Base-by-base conservation (phyloP, 495 filamentous ascomycete species). In the Sabuloglossum arenarium region DNA sequence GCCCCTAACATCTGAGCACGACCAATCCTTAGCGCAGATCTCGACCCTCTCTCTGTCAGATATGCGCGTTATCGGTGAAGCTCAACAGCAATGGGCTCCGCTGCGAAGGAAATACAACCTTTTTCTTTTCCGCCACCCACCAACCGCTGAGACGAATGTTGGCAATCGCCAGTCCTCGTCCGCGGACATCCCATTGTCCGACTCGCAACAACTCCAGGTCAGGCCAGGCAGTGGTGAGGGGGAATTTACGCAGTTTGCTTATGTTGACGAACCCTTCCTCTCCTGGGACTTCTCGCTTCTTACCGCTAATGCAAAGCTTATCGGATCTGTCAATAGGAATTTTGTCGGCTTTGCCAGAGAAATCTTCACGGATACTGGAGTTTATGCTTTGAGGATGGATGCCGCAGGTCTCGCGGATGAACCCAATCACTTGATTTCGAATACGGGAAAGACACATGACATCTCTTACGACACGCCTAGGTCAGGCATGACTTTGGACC, bases 321-420 rank as follows among this genome's bases (percentile, higher is more conserved):
- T 60, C 21, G 59, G 59, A 19, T 77, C 73, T 5, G 80, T 85
- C 3, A 84, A 84, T 60, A 75, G 81, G 52, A 76, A 84, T 59
- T 85, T 83, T 63, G 70, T 66, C 30, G 81, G 81, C 0, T 84
- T 84, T 63, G 79, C 75, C n/a, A 71, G 81, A 0, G 81, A 85
- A 58, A 67, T 85, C 37, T 84, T 85, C 65, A 85, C 81, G 0
- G 81, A 84, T 54, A 83, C 79, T 0, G 81, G 81, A 47, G 78
- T 84, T 3, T 85, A 85, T 62, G 80, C 77, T 3, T 62, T 84
- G 30, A 70, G 79, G 5, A 84, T 85, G 80, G 81, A 85, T 60
- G 75, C 78, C 12, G 79, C 77, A 19, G 71, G 67, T 3, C 54
- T 73, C 19, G 67, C 65, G 11, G 58, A 65, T 14, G 71, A 74